Evolutionary conservation across 2,329 filamentous ascomycete species (phyloP).

Genomic region (Cladosporium cucumerinum): DNA sequence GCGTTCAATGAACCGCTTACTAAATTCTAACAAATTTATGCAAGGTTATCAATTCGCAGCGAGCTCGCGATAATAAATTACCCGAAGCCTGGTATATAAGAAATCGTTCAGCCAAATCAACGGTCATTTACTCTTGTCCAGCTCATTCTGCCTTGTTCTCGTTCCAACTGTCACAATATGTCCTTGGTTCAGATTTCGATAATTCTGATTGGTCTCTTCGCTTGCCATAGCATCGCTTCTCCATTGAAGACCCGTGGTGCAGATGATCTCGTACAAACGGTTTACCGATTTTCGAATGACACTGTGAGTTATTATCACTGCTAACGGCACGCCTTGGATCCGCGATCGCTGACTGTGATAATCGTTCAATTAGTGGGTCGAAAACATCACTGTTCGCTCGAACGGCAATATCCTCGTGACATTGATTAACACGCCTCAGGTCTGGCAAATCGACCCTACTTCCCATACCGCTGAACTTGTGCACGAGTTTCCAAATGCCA

Average conservation of each 20-base stretch:
- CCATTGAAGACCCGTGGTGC: background rate
- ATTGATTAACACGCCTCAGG: slow-evolving; percentile 25
- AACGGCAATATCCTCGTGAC: slow-evolving; percentile 36
- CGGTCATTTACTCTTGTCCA: background rate
- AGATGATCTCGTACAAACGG: background rate
- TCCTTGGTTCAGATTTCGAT: background rate
- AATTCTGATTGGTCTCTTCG: background rate
- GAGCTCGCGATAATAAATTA: background rate
- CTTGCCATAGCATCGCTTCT: background rate
- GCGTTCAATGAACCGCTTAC: background rate
- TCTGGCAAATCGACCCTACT: slow-evolving; percentile 21
- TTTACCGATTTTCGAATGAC: background rate
- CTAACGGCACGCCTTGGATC: accelerated
- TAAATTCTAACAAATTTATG: background rate
- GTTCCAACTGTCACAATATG: background rate
- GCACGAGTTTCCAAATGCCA: slow-evolving; percentile 17
- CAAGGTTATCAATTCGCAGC: background rate
- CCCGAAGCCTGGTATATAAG: background rate
- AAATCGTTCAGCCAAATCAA: background rate
- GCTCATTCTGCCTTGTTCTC: background rate
- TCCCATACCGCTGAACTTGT: slow-evolving; percentile 17
- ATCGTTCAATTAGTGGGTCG: slow-evolving; percentile 27
- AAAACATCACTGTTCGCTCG: slow-evolving; percentile 33
- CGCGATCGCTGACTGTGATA: background rate
- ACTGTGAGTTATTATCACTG: background rate